Evolutionary conservation across 2,329 filamentous ascomycete genomes (phyloP), one percentile per base, ranked within the genome.

Genomic region (Fusarium sacchari): DNA sequence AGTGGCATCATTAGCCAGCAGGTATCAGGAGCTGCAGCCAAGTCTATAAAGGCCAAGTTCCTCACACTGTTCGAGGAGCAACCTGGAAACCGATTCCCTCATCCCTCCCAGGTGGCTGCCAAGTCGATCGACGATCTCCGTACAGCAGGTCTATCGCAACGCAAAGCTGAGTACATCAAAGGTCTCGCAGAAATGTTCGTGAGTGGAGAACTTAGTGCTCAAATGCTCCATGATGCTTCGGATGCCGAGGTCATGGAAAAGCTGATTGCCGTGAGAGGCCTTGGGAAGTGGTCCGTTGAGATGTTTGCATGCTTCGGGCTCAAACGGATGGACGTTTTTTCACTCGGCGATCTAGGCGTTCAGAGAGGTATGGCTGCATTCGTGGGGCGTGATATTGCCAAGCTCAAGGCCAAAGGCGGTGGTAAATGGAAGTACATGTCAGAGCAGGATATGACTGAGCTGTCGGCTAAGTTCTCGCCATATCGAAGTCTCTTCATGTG

Each of bases 341-440:
- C 92, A 28, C 92, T 94, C 2, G 96, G 96, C 2, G 96, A 99
- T 83, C 83, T 99, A 70, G 96, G 96, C 9, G 94, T 99, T 50
- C 96, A 98, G 88, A 87, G 95, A 78, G 96, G 96, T 15, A 97
- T 98, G 91, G 96, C 96, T 3, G 92, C 93, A 0, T 95, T 96
- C 79, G 87, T 91, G 53, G 96, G 96, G 3, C 90, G 89, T 67
- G 94, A 98, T 80, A 91, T 98, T 28, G 89, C 86, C 50, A 97
- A 96, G 83, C 84, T 98, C 67, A 98, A 97, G 84, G 86, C 84
- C 40, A 91, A 91, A 32, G 92, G 92, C 37, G 92, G 92, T 37
- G 93, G 94, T 49, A 98, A 98, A 85, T 98, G 95, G 92, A 98
- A 98, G 86, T 99, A 98, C 82, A 97, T 98, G 95, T 89, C 88